Base-by-base conservation (phyloP, 108 stramenopile species). In the Seminavis robusta region DNA sequence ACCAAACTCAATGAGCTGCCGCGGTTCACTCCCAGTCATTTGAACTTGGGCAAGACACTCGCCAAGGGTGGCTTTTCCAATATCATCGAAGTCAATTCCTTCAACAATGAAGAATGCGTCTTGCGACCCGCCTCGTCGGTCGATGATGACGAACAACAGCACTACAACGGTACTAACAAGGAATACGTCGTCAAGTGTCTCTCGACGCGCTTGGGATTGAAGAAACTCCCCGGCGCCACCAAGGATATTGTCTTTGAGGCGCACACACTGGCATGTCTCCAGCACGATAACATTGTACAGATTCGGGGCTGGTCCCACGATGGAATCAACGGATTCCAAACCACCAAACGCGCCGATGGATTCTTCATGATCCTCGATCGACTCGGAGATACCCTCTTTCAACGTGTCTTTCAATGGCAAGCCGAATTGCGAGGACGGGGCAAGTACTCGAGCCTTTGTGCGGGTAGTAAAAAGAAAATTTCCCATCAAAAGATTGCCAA, bases 171-270 rank as follows among this genome's bases (percentile, higher is more conserved):
- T 23, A 1, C 19, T 31, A 10, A 58, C 19, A 43, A 61, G 28
- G 32, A 32, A 29, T 83, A 83, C 47, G 82, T 74, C 29, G 63
- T 90, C 47, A 90, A 90, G 53, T 79, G 77, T 40, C 53, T 90
- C 25, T 30, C 47, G n/a, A 43, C 57, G 36, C 42, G 62, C 3
- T 40, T 53, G 8, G 33, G 69, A 1, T 50, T 55, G 9, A n/a
- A 20, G 0, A 56, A 73, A 9, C 87, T 79, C 49, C 53, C 63
- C 24, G 47, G 73, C n/a, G 90, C 83, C 4, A 82, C 83, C 3
- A 33, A 56, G 33, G 90, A 87, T 53, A 50, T 91, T 44, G 90
- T 83, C 8, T 51, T 87, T 41, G 90, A 91, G 60, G 83, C 81
- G 8, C 51, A 73, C 61, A 83, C 82, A 45, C 65, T 91, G 20